Base-by-base conservation (phyloP, 2,329 filamentous ascomycete species). In the Phyllosticta citriasiana region DNA sequence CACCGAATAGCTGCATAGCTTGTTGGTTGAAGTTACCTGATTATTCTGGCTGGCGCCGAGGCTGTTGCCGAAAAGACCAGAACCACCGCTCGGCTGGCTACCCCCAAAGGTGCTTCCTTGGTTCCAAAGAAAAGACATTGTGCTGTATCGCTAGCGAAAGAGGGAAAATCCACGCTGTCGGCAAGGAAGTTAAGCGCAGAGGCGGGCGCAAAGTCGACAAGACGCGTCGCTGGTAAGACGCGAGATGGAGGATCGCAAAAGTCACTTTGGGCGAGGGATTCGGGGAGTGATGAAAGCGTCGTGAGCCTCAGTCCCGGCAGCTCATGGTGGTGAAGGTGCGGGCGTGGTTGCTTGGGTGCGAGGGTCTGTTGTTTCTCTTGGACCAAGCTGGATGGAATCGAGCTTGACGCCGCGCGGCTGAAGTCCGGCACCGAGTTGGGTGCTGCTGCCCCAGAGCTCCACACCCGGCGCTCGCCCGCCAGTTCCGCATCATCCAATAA, bases 101-200 rank as follows among this genome's bases (percentile, higher is more conserved):
- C 12, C 40, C 16, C 66, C 65, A 72, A 72, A 57, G 73, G 71
- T 54, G 68, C 70, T 5, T 69, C 71, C 1, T 65, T 69, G 59
- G 67, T 72, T 30, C 40, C 40, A 47, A n/a, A n/a, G 71, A 53
- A 71, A 67, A 0, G 68, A 73, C 26, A 63, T 71, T 4, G 6
- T 47, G 40, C 40, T 47, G 40, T 47, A n/a, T 47, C 16, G 40
- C 16, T n/a, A 2, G 33, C 10, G 33, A 40, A 40, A n/a, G n/a
- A 47, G 14, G 16, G 6, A n/a, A 6, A 47, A 47, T n/a, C 40
- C 19, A 47, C n/a, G 40, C 40, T n/a, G 40, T 47, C 12, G 40
- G 14, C 40, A 1, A 47, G 40, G 6, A 47, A 47, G 40, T 14
- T 19, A 47, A 47, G 40, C 16, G 40, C 40, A n/a, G 7, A 47